Evolutionary conservation across 768 basidiomycete species (phyloP).

Genomic region (Mycena sanguinolenta): DNA sequence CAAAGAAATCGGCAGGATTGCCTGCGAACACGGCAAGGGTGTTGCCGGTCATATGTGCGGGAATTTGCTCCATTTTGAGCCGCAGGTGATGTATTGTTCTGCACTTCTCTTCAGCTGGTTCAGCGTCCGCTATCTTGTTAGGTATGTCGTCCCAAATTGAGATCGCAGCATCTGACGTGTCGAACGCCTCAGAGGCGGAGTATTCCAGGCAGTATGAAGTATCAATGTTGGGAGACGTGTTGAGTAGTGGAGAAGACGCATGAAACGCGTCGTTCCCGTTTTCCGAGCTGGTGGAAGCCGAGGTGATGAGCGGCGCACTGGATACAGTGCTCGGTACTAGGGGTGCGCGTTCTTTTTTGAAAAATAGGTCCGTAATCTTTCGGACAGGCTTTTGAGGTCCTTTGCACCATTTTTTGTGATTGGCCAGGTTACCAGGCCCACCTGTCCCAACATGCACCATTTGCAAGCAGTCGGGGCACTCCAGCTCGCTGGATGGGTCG

Average conservation of each 20-base stretch:
- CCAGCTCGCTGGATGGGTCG: neutral
- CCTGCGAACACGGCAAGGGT: neutral
- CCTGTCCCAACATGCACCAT: neutral
- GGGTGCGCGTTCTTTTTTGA: neutral
- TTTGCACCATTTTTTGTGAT: neutral
- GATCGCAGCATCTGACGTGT: no score
- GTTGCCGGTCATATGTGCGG: neutral
- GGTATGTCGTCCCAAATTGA: neutral
- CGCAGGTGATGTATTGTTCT: neutral
- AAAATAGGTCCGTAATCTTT: neutral
- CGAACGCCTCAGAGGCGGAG: no score
- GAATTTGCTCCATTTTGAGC: neutral
- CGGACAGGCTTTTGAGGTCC: neutral
- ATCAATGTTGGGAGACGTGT: no score
- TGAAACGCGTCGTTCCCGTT: neutral
- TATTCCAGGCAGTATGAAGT: neutral
- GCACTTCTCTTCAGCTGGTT: neutral
- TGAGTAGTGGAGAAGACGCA: neutral
- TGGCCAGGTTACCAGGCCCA: neutral
- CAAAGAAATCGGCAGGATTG: neutral
- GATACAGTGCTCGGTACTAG: slow-evolving; percentile 1
- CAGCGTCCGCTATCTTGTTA: neutral
- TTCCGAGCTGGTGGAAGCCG: neutral
- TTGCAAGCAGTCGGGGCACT: neutral
- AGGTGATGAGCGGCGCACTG: neutral